These are phyloP conservation scores for Paramyrothecium roridum DNA, from an alignment of 2,329 filamentous ascomycete species.

Conservation along the genomic window DNA sequence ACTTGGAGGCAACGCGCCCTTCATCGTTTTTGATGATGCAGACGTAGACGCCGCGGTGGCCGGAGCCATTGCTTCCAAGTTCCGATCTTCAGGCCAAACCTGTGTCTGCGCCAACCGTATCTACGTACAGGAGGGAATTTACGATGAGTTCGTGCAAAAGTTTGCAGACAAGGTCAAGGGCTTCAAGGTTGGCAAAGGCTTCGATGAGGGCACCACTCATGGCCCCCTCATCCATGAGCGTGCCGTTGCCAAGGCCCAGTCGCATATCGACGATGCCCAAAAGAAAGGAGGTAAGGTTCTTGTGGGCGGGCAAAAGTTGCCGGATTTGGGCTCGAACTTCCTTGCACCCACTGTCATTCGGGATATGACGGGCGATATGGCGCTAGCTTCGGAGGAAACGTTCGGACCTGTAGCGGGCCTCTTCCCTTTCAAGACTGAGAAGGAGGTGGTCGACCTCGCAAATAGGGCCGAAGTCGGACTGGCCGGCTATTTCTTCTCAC, in stretches of 20 bases:
- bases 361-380: slow-evolving; percentile 83
- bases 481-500: slow-evolving; percentile 89
- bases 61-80: slow-evolving; percentile 83
- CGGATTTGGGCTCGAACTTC: slow-evolving; percentile 79
- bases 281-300: slow-evolving; percentile 74
- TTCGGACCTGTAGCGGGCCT: slow-evolving; percentile 92
- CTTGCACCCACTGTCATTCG: slow-evolving; percentile 87
- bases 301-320: slow-evolving; percentile 70
- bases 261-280: slow-evolving; percentile 76
- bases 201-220: slow-evolving; percentile 68
- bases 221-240: slow-evolving; percentile 83
- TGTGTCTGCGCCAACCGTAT: slow-evolving; percentile 89
- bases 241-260: slow-evolving; percentile 74
- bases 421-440: slow-evolving; percentile 85
- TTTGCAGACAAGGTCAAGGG: slow-evolving; percentile 69
- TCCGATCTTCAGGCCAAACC: slow-evolving; percentile 92
- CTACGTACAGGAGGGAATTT: slow-evolving; percentile 74
- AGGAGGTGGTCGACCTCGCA: slow-evolving; percentile 80
- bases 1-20: slow-evolving; percentile 90
- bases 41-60: slow-evolving; percentile 81
- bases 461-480: slow-evolving; percentile 83
- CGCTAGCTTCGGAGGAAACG: slow-evolving; percentile 82
- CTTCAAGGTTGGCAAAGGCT: slow-evolving; percentile 76
- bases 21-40: slow-evolving; percentile 95
- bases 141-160: slow-evolving; percentile 68